phyloP scores from a whole-genome alignment of 2,329 filamentous ascomycete species.

The Didymella pomorum region DNA sequence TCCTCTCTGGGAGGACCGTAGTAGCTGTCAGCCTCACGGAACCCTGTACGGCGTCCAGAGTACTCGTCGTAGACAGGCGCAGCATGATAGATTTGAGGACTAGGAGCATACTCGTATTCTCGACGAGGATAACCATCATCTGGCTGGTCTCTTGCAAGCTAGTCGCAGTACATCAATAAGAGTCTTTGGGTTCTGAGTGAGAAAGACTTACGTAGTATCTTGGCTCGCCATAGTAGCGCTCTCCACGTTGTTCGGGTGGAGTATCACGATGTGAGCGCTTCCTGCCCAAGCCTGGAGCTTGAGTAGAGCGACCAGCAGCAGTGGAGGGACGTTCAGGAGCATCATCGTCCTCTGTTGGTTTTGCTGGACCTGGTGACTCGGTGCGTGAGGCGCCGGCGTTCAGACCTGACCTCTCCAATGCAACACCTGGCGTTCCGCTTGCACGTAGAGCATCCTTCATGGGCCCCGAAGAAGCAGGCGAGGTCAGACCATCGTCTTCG shows the following conservation, averaged over 20 bases:
- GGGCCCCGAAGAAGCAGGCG: conserved; percentile 40
- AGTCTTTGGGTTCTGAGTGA: not conserved
- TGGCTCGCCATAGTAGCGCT: conserved; percentile 42
- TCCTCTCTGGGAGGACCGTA: conserved; percentile 38
- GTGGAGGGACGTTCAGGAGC: conserved; percentile 54
- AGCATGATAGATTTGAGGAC: conserved; percentile 38
- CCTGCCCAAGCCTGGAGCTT: conserved; percentile 26
- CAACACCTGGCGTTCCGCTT: conserved; percentile 29
- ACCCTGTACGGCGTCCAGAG: conserved; percentile 40
- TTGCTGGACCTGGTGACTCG: conserved; percentile 46
- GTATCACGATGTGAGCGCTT: conserved; percentile 36
- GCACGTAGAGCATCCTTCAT: conserved; percentile 39
- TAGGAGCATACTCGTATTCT: conserved; percentile 44
- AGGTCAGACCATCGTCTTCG: conserved; percentile 37
- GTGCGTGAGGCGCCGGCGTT: conserved; percentile 32
- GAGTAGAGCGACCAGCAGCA: conserved; percentile 26
- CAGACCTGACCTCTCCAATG: conserved; percentile 32
- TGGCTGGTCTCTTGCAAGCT: conserved; percentile 40
- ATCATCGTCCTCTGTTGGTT: conserved; percentile 58
- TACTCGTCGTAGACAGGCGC: conserved; percentile 43
- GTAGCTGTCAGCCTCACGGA: conserved; percentile 45
- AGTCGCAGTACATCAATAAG: not conserved
- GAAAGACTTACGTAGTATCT: conserved; percentile 47
- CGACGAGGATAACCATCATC: conserved; percentile 42
- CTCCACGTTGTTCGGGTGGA: conserved; percentile 40